Conservation (phyloP, 116 monocot genomes). For the Posidonia oceanica region DNA sequence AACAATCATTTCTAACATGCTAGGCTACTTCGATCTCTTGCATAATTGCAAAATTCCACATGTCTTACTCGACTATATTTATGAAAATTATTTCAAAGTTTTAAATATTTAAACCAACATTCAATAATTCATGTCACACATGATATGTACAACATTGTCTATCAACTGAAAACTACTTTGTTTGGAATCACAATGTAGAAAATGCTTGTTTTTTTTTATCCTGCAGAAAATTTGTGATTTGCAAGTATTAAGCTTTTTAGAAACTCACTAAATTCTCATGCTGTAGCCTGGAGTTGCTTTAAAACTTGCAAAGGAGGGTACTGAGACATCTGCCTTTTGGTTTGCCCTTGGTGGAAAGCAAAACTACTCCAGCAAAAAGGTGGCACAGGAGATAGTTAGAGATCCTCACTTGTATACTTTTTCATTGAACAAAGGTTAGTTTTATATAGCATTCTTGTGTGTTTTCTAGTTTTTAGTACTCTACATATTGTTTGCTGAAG, state of each 20-base stretch:
- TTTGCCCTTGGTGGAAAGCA: slow-evolving; percentile 97
- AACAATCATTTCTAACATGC: no score
- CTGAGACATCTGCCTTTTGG: slow-evolving; percentile 98
- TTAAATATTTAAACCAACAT: no score
- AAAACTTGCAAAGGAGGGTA: slow-evolving; percentile 91
- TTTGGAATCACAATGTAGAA: background rate
- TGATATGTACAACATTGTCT: no score
- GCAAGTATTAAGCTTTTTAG: background rate
- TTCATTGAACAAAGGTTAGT: slow-evolving; percentile 63
- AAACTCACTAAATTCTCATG: background rate
- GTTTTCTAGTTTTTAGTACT: background rate
- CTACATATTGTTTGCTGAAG: background rate
- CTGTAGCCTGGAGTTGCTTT: slow-evolving; percentile 64
- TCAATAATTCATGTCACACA: no score
- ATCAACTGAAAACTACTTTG: no score
- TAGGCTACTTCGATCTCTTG: no score
- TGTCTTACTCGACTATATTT: no score
- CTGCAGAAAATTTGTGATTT: background rate
- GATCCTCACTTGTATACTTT: slow-evolving; percentile 93
- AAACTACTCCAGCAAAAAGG: slow-evolving; percentile 54
- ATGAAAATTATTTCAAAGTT: no score
- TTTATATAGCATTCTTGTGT: background rate
- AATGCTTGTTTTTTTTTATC: background rate
- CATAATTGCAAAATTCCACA: no score
- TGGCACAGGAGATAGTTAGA: slow-evolving; percentile 51